A percentile compares a stretch with the other conserved stretches of the same genome.
These are phyloP conservation scores for Penicillium janthinellum DNA, from an alignment of 2,329 filamentous ascomycete genomes.

Conservation along the genomic window DNA sequence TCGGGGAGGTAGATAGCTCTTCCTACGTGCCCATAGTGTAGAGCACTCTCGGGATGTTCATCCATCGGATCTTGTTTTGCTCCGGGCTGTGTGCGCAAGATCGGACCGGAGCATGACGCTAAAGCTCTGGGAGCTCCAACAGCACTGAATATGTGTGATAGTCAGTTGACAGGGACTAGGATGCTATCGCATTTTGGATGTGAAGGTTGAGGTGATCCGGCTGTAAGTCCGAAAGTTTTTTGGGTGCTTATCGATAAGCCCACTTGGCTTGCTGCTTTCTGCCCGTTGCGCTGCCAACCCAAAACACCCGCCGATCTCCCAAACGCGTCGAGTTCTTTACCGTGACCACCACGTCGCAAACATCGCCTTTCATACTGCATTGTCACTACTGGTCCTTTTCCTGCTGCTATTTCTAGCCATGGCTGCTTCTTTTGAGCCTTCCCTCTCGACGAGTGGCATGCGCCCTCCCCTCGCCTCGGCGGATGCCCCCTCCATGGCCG, in stretches of 20 bases:
- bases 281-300: conserved; percentile 36
- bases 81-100: conserved; percentile 30
- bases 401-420: conserved; percentile 14
- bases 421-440: conserved; percentile 58
- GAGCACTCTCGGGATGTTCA: conserved; percentile 53
- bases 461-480: conserved; percentile 54
- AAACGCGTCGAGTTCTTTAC: conserved; percentile 1
- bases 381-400: neutral
- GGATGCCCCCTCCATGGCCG: conserved; percentile 62
- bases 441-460: conserved; percentile 57
- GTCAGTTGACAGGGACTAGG: neutral
- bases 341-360: conserved; percentile 5
- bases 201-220: neutral
- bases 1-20: conserved; percentile 53
- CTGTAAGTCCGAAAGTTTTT: conserved; percentile 16
- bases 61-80: conserved; percentile 56
- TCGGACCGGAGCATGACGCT: conserved; percentile 35
- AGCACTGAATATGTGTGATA: neutral
- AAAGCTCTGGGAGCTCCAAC: neutral
- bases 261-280: neutral
- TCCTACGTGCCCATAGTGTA: conserved; percentile 62
- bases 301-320: conserved; percentile 13
- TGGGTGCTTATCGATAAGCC: conserved; percentile 29
- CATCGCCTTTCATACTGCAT: neutral
- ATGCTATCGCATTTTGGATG: conserved; percentile 1